Evolutionary conservation across 306 rosid species (phyloP).

Genomic region (Echinosophora koreensis): DNA sequence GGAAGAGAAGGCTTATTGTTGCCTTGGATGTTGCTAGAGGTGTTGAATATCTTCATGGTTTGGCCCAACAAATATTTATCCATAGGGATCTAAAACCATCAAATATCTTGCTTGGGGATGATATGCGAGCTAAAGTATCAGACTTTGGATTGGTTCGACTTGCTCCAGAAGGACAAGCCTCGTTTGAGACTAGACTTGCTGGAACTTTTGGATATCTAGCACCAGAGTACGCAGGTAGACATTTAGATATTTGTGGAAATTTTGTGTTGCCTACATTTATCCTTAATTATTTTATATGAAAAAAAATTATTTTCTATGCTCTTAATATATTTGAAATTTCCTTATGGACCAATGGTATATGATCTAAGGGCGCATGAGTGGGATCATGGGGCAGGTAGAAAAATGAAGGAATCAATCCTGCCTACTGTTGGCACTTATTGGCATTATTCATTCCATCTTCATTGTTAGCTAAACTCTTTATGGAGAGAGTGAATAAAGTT

Average conservation of each 20-base stretch:
- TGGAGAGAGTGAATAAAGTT: neutral
- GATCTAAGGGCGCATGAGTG: neutral
- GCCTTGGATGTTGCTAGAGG: constrained; percentile 98
- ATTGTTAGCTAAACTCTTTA: neutral
- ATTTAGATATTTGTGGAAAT: neutral
- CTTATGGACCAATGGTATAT: neutral
- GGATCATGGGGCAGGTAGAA: neutral
- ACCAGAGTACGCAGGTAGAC: constrained; percentile 92
- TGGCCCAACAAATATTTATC: constrained; percentile 88
- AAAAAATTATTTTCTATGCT: neutral
- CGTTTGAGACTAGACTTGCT: constrained; percentile 83
- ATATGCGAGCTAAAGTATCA: constrained; percentile 89
- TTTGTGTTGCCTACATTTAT: neutral
- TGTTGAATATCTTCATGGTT: constrained; percentile 85
- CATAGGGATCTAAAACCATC: constrained; percentile 96
- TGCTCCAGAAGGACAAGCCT: constrained; percentile 87
- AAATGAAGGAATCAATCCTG: constrained; percentile 8
- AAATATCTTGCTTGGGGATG: constrained; percentile 92
- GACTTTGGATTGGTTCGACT: constrained; percentile 97
- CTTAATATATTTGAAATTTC: neutral
- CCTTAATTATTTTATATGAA: neutral
- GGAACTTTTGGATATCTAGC: constrained; percentile 98
- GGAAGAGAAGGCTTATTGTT: constrained; percentile 83
- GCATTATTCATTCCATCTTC: neutral
- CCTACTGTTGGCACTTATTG: neutral